Percentiles rank a stretch among this genome's conserved stretches.
phyloP scores from a whole-genome alignment of 2,329 filamentous ascomycete genomes.

The Fusarium vanettenii region DNA sequence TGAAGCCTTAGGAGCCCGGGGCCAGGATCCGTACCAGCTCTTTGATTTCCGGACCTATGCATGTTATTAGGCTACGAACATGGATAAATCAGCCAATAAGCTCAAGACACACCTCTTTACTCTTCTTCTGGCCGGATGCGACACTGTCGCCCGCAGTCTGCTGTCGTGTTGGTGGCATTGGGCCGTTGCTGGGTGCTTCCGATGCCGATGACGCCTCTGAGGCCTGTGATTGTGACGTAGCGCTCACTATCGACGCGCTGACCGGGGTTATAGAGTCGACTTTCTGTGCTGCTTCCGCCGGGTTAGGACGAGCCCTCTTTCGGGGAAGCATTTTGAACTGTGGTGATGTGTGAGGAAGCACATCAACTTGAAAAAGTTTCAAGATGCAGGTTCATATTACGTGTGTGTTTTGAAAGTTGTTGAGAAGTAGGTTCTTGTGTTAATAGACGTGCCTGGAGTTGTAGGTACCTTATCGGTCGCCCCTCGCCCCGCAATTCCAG shows the following conservation, averaged over 20 bases:
- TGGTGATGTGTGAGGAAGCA: background rate
- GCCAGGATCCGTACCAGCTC: slow-evolving; percentile 75
- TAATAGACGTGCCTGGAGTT: slow-evolving; percentile 34
- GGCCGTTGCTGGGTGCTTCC: slow-evolving; percentile 26
- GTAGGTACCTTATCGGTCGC: slow-evolving; percentile 1
- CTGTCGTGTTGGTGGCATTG: slow-evolving; percentile 27
- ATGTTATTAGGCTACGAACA: slow-evolving; percentile 8
- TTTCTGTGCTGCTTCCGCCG: slow-evolving; percentile 36
- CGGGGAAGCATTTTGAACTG: slow-evolving; percentile 46
- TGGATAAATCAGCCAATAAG: background rate
- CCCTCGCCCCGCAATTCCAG: slow-evolving; percentile 11
- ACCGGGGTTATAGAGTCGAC: slow-evolving; percentile 25
- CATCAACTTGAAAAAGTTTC: slow-evolving; percentile 13
- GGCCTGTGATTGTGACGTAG: slow-evolving; percentile 46
- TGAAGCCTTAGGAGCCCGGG: slow-evolving; percentile 64
- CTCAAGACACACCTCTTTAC: slow-evolving; percentile 26
- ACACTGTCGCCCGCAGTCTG: slow-evolving; percentile 24
- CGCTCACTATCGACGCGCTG: slow-evolving; percentile 20
- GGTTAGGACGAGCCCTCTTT: slow-evolving; percentile 49
- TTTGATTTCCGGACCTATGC: slow-evolving; percentile 62
- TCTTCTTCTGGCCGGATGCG: slow-evolving; percentile 13
- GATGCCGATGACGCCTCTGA: slow-evolving; percentile 35
- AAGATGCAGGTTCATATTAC: slow-evolving; percentile 12
- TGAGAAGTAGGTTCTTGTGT: slow-evolving; percentile 31
- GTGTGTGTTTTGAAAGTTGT: slow-evolving; percentile 17